These are phyloP conservation scores for Pyrrhoderma noxium DNA, from an alignment of 1,284 basidiomycete species.

Conservation along the genomic window DNA sequence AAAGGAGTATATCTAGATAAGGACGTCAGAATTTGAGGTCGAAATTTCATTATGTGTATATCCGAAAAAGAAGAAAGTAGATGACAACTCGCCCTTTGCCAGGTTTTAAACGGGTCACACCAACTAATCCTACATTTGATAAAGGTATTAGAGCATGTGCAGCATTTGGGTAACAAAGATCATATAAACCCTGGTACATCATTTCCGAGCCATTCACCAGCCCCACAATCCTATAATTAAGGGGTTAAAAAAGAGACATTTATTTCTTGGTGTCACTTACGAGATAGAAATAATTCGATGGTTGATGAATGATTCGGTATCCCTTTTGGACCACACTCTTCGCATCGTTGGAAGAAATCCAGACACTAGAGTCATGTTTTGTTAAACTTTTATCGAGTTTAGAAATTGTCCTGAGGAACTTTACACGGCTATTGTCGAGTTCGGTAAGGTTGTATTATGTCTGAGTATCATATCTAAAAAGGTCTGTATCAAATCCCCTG, in stretches of 20 bases:
- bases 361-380: constrained; percentile 29
- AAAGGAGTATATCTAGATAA: constrained; percentile 38
- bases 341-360: constrained; percentile 37
- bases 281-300: constrained; percentile 55
- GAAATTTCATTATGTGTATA: constrained; percentile 12
- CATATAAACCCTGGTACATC: constrained; percentile 1
- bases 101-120: constrained; percentile 52
- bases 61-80: no score
- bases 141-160: not conserved
- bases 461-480: constrained; percentile 28
- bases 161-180: not conserved
- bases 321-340: constrained; percentile 39
- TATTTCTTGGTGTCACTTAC: constrained; percentile 35
- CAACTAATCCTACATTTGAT: constrained; percentile 26
- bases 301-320: constrained; percentile 44
- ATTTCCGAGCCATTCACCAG: constrained; percentile 37
- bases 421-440: constrained; percentile 34
- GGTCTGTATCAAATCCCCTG: not conserved
- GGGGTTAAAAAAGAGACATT: constrained; percentile 22
- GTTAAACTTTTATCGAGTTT: no score
- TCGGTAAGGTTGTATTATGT: constrained; percentile 27
- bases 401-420: no score
- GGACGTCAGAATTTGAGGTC: constrained; percentile 20
- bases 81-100: constrained; percentile 32
- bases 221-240: constrained; percentile 31